Evolutionary conservation across 192 early-diverging fungal species (phyloP).

Genomic region (Kickxella alabastrina): DNA sequence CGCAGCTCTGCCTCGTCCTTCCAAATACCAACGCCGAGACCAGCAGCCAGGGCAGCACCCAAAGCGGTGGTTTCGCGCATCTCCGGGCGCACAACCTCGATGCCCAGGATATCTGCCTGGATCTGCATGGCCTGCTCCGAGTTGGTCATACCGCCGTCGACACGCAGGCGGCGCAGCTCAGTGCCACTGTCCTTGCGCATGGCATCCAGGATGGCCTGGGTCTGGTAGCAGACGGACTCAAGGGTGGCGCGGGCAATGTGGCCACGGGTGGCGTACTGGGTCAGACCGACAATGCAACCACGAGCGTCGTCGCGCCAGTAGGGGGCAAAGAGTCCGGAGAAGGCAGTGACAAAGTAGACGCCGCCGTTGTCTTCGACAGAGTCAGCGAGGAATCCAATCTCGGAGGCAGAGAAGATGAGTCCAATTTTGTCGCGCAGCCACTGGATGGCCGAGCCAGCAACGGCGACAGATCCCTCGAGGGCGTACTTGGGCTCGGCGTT

Average conservation of each 20-base stretch:
- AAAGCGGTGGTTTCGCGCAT: slow-evolving; percentile 93
- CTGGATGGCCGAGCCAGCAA: slow-evolving; percentile 85
- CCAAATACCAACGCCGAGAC: slow-evolving; percentile 68
- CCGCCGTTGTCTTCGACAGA: slow-evolving; percentile 72
- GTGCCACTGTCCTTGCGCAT: slow-evolving; percentile 78
- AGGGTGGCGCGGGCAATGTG: slow-evolving; percentile 86
- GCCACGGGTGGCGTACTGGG: slow-evolving; percentile 78
- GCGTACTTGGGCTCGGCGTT: slow-evolving; percentile 71
- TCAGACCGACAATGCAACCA: slow-evolving; percentile 80
- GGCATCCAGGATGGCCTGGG: slow-evolving; percentile 80
- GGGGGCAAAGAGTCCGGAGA: slow-evolving; percentile 89
- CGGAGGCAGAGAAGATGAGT: slow-evolving; percentile 66
- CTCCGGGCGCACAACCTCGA: slow-evolving; percentile 73
- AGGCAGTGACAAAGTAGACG: slow-evolving; percentile 94
- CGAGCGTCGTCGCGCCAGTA: slow-evolving; percentile 92
- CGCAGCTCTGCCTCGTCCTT: slow-evolving; percentile 53
- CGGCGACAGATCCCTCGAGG: slow-evolving; percentile 88
- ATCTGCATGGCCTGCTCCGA: slow-evolving; percentile 91
- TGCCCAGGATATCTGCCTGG: slow-evolving; percentile 78
- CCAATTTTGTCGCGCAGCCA: slow-evolving; percentile 88
- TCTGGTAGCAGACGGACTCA: slow-evolving; percentile 89
- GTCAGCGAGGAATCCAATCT: slow-evolving; percentile 71
- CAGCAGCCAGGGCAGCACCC: slow-evolving; percentile 89
- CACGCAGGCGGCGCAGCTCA: slow-evolving; percentile 69
- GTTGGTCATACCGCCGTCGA: slow-evolving; percentile 94